phyloP scores from a whole-genome alignment of 805 yeast genomes.

The Ogataea trehalophila region DNA sequence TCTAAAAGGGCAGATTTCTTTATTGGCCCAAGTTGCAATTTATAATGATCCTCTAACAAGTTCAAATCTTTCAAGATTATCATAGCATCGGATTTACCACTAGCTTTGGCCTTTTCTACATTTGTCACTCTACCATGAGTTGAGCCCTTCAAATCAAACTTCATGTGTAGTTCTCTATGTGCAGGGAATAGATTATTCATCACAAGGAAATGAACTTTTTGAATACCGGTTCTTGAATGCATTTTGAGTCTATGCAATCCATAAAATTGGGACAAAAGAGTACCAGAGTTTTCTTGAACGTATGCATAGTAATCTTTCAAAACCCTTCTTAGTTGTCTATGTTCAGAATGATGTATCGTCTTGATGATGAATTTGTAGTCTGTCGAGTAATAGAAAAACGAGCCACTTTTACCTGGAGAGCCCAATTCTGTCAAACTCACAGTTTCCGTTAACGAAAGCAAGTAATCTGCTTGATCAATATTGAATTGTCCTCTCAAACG shows the following conservation, averaged over 20 bases:
- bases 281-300: constrained; percentile 78
- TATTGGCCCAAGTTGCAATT: constrained; percentile 70
- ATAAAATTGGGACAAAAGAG: constrained; percentile 90
- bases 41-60: constrained; percentile 67
- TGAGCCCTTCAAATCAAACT: constrained; percentile 92
- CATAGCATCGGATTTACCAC: constrained; percentile 38
- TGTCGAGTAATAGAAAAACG: constrained; percentile 90
- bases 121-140: constrained; percentile 70
- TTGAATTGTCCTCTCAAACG: constrained; percentile 77
- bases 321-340: constrained; percentile 69
- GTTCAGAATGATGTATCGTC: constrained; percentile 92
- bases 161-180: constrained; percentile 74
- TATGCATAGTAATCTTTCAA: constrained; percentile 75
- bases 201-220: constrained; percentile 87
- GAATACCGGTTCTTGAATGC: constrained; percentile 52
- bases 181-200: constrained; percentile 98
- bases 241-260: constrained; percentile 92
- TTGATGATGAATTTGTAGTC: constrained; percentile 93
- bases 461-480: constrained; percentile 92
- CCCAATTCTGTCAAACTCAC: constrained; percentile 88
- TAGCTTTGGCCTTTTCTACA: constrained; percentile 27
- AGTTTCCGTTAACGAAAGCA: constrained; percentile 87
- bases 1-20: constrained; percentile 54
- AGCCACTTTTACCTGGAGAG: constrained; percentile 96
- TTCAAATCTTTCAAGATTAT: constrained; percentile 69